These are phyloP conservation scores for Chaetomidium leptoderma DNA, from an alignment of 495 filamentous ascomycete genomes.

Conservation along the genomic window DNA sequence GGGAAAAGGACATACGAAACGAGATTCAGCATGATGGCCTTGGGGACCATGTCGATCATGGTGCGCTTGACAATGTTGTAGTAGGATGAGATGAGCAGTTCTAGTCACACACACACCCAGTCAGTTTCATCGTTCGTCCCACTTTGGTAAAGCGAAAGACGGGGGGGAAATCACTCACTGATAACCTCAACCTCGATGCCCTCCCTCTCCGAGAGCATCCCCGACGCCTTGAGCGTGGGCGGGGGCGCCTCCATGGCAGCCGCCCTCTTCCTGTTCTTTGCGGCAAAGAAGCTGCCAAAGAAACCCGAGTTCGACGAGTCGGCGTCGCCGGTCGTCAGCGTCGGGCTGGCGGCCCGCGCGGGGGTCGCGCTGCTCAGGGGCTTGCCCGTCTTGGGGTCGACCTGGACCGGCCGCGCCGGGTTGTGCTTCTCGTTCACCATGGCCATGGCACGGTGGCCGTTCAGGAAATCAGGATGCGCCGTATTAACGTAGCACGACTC, in stretches of 20 bases:
- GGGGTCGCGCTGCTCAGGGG: slow-evolving; percentile 71
- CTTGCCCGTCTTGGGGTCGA: slow-evolving; percentile 98
- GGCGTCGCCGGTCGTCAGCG: slow-evolving; percentile 45
- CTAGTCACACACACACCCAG: slow-evolving; percentile 40
- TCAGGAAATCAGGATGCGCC: slow-evolving; percentile 96
- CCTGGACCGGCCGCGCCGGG: slow-evolving; percentile 81
- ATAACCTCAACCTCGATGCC: slow-evolving; percentile 95
- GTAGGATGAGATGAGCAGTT: slow-evolving; percentile 93
- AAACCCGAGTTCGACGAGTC: slow-evolving; percentile 66
- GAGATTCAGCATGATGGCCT: slow-evolving; percentile 96
- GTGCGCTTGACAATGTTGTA: slow-evolving; percentile 96
- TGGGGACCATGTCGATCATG: slow-evolving; percentile 99
- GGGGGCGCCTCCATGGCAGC: slow-evolving; percentile 97
- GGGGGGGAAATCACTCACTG: slow-evolving; percentile 72
- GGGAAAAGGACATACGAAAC: slow-evolving; percentile 67
- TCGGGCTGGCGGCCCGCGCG: slow-evolving; percentile 66
- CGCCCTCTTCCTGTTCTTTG: slow-evolving; percentile 99
- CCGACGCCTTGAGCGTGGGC: slow-evolving; percentile 86
- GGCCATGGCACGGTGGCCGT: slow-evolving; percentile 92
- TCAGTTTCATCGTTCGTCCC: not conserved
- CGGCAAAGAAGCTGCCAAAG: slow-evolving; percentile 95
- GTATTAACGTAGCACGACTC: slow-evolving; percentile 98
- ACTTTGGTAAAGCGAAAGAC: too few species aligned
- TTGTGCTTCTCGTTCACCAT: slow-evolving; percentile 89
- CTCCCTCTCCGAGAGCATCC: slow-evolving; percentile 87